Percentiles rank a stretch among this genome's conserved stretches.
These are phyloP conservation scores for Carallia pectinifolia DNA, from an alignment of 345 rosid species.

Conservation along the genomic window DNA sequence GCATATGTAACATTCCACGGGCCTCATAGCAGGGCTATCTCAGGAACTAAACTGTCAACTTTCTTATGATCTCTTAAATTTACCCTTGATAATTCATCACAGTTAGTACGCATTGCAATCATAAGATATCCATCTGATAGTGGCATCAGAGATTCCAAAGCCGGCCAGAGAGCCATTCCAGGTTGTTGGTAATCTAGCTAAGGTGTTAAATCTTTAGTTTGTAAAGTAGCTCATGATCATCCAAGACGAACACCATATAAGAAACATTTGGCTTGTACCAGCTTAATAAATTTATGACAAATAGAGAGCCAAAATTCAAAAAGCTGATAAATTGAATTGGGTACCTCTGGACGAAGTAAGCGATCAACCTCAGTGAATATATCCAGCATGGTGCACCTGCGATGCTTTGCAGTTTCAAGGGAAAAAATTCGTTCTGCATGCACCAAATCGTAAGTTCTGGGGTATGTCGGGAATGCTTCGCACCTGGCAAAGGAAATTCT, in stretches of 20 bases:
- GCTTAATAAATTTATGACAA: neutral
- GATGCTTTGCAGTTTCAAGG: constrained; percentile 48
- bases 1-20: neutral
- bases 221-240: too few relatives aligned
- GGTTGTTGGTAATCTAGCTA: neutral
- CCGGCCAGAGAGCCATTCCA: neutral
- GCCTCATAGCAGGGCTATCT: neutral
- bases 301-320: neutral
- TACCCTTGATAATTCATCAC: neutral
- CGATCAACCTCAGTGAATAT: constrained; percentile 84
- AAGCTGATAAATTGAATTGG: neutral
- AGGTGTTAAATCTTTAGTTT: neutral
- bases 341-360: constrained; percentile 97
- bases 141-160: neutral
- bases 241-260: neutral
- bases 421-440: constrained; percentile 81
- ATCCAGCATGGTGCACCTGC: constrained; percentile 53
- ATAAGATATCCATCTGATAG: neutral
- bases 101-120: neutral
- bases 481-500: constrained; percentile 52
- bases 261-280: neutral
- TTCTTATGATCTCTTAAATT: neutral
- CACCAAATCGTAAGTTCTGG: constrained; percentile 93
- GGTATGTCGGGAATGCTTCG: constrained; percentile 90
- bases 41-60: neutral